Percentiles rank a stretch among this genome's conserved stretches.
Evolutionary conservation across 805 yeast species (phyloP).

Genomic region (Suhomyces sp.): DNA sequence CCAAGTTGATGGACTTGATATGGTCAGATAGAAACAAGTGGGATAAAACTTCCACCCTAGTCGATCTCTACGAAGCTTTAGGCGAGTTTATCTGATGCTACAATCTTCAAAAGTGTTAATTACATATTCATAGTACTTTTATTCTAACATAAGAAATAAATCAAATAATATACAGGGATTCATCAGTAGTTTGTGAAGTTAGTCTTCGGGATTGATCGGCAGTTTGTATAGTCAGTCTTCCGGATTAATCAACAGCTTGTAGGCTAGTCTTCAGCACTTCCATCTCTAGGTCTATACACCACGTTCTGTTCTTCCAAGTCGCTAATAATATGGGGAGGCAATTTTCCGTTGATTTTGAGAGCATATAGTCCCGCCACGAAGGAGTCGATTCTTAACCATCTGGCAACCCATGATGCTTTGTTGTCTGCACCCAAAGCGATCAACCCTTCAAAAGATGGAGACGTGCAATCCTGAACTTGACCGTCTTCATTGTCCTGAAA

Average conservation of each 20-base stretch:
- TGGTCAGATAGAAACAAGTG: conserved; percentile 62
- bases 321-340: conserved; percentile 81
- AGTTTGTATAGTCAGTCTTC: too few species aligned
- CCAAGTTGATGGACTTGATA: conserved; percentile 65
- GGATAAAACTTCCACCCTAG: conserved; percentile 42
- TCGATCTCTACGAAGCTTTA: conserved; percentile 23
- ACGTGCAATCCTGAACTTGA: conserved; percentile 85
- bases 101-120: neutral
- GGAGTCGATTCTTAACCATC: conserved; percentile 89
- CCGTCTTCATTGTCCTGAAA: conserved; percentile 76
- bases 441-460: conserved; percentile 93
- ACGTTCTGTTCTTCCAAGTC: conserved; percentile 73
- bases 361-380: conserved; percentile 91
- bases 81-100: neutral
- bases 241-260: neutral
- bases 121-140: conserved; percentile 2
- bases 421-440: conserved; percentile 84
- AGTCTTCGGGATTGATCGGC: too few species aligned
- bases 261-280: conserved; percentile 65
- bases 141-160: conserved; percentile 2
- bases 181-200: neutral
- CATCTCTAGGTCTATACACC: conserved; percentile 92
- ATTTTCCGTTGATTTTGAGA: conserved; percentile 84
- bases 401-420: conserved; percentile 89
- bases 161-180: conserved; percentile 2